Base-by-base conservation (phyloP, 2,329 filamentous ascomycete species). In the Ascochyta rabiei region DNA sequence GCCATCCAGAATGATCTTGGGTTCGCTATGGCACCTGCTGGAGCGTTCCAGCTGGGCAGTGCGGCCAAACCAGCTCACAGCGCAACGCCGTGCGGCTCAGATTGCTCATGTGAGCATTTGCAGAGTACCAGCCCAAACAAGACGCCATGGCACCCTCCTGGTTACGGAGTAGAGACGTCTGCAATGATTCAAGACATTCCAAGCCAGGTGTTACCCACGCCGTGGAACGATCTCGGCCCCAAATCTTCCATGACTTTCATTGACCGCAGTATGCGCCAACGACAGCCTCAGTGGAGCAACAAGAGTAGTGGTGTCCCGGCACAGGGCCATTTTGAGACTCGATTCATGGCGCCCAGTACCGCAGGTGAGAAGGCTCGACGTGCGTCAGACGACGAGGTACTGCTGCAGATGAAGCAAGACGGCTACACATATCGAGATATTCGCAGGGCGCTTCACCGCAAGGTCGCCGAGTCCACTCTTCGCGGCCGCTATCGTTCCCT, bases 401-500 rank as follows among this genome's bases (percentile, higher is more conserved):
- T 90, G 1, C 70, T 89, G 15, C 66, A 78, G n/a, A 77, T 80
- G 21, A 86, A 85, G 69, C 65, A 71, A 7, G 70, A 76, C 1
- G 87, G 87, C 3, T 76, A 84, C 76, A 85, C 86, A 0, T 91
- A 90, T 74, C 82, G 81, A 48, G 80, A 88, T 54, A 90, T 91
- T 64, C 82, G 82, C 33, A 63, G 68, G 6, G 66, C 75, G 16
- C 84, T 86, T 13, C 75, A 78, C 1, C 87, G 87, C 59, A 73
- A 69, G 0, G 86, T 89, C 63, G 86, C 87, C 1, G 88, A 90
- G 73, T 89, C 88, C 10, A 92, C 89, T 0, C 78, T 93, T 33
- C 82, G 89, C 13, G 89, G 89, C 0, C 82, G 88, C 0, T 86
- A 83, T 62, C 80, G 89, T 4, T 84, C 82, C 2, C 71, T 91